Conservation (phyloP, 1,284 basidiomycete genomes). For the Papiliotrema flavescens region DNA sequence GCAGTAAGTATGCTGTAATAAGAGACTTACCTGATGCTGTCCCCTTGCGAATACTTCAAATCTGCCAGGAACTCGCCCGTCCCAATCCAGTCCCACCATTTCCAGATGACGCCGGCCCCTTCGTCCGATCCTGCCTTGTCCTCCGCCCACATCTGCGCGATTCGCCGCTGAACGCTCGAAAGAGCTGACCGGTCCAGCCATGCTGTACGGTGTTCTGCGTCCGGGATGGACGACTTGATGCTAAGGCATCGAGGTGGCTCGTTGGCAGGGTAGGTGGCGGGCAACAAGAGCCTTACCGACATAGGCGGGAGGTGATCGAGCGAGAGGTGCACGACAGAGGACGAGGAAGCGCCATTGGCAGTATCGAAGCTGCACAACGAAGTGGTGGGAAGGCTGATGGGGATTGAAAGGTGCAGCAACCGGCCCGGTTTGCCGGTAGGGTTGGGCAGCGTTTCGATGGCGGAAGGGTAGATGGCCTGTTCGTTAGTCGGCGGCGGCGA, state of each 20-base stretch:
- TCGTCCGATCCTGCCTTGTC: conserved; percentile 20
- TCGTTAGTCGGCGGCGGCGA: neutral
- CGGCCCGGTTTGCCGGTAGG: conserved; percentile 12
- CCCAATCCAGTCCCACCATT: conserved; percentile 45
- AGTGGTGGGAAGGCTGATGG: conserved; percentile 23
- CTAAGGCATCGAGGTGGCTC: conserved; percentile 14
- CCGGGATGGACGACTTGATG: conserved; percentile 15
- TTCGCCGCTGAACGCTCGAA: conserved; percentile 10
- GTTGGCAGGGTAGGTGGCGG: conserved; percentile 25
- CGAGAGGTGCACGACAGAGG: conserved; percentile 9
- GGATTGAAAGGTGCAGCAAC: conserved; percentile 21
- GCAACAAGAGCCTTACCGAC: conserved; percentile 19
- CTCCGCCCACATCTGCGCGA: conserved; percentile 22
- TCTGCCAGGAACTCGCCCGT: conserved; percentile 31
- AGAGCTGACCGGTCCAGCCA: conserved; percentile 21
- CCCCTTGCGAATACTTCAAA: conserved; percentile 10
- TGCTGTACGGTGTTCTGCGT: conserved; percentile 1
- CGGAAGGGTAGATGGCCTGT: conserved; percentile 38
- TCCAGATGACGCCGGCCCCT: conserved; percentile 38
- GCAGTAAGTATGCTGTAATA: neutral
- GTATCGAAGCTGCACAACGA: neutral
- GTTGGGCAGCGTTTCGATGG: conserved; percentile 14
- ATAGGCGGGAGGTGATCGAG: conserved; percentile 37
- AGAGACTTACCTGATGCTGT: conserved; percentile 11
- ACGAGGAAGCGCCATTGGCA: conserved; percentile 5